Conservation (phyloP, 441 rosid species). For the Bocquillonia castaneifolia region DNA sequence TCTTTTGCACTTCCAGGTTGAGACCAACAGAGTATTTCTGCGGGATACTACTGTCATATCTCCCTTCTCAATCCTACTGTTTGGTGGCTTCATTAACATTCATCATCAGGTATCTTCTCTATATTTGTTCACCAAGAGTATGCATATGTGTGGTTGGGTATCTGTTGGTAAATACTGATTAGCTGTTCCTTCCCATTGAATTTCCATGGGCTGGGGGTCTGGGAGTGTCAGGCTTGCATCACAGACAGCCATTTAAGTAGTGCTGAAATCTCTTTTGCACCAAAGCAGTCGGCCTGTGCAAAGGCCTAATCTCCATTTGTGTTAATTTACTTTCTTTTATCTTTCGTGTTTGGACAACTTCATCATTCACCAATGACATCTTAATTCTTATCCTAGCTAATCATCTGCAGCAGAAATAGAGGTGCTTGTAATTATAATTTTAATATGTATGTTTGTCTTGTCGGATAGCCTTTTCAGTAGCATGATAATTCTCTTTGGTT, state of each 20-base stretch:
- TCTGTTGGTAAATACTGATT: background rate
- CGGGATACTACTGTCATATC: slow-evolving; percentile 81
- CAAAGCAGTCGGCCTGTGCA: no score
- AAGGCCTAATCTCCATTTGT: no score
- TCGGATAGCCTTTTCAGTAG: background rate
- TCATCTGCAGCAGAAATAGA: background rate
- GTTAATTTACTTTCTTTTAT: no score
- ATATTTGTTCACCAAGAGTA: background rate
- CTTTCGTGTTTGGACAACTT: no score
- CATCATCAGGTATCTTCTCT: slow-evolving; percentile 72
- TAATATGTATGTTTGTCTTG: background rate
- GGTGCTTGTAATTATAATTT: background rate
- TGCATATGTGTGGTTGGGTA: background rate
- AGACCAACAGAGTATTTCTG: slow-evolving; percentile 73
- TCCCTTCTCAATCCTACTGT: slow-evolving; percentile 77
- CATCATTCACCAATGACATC: no score
- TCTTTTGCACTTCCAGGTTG: slow-evolving; percentile 50
- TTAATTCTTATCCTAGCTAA: background rate
- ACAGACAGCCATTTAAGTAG: no score
- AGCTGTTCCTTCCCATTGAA: background rate
- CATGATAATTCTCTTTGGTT: background rate
- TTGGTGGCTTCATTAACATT: slow-evolving; percentile 79
- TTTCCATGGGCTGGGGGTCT: no score
- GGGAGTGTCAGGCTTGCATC: no score
- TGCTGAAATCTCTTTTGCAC: no score